phyloP scores from a whole-genome alignment of 495 filamentous ascomycete species.

The Aspergillus baeticus region DNA sequence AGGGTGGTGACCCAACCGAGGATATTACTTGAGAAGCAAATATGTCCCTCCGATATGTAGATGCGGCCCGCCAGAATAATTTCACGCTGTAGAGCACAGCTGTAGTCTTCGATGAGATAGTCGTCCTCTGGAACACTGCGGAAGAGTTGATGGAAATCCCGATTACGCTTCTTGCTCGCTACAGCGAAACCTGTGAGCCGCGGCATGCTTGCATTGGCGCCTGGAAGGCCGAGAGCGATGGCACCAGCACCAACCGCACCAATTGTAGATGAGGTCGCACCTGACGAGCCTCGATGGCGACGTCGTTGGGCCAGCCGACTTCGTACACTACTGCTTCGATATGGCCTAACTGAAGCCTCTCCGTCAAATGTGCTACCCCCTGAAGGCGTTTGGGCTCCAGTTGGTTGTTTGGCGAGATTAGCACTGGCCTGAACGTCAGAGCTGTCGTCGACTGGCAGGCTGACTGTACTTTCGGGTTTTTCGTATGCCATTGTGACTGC shows the following conservation, averaged over 20 bases:
- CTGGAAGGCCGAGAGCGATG: conserved; percentile 63
- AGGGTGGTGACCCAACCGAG: conserved; percentile 96
- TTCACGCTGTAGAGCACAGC: conserved; percentile 91
- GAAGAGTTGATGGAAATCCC: conserved; percentile 92
- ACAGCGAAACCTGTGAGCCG: conserved; percentile 94
- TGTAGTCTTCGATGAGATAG: conserved; percentile 97
- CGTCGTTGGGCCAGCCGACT: conserved; percentile 72
- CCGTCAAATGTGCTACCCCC: conserved; percentile 68
- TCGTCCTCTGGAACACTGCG: conserved; percentile 97
- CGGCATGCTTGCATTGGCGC: conserved; percentile 55
- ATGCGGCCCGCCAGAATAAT: conserved; percentile 92
- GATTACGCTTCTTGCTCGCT: conserved; percentile 91
- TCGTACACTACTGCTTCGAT: conserved; percentile 77
- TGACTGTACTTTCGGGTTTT: conserved; percentile 34
- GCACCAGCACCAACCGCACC: conserved; percentile 67
- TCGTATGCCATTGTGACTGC: conserved; percentile 64
- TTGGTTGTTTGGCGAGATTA: conserved; percentile 36
- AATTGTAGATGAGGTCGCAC: conserved; percentile 72
- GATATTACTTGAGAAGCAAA: conserved; percentile 99
- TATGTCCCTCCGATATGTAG: conserved; percentile 94
- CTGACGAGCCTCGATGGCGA: conserved; percentile 82
- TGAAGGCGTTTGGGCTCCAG: conserved; percentile 62
- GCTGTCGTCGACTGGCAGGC: conserved; percentile 30
- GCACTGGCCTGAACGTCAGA: conserved; percentile 32
- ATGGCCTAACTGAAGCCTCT: conserved; percentile 53